These are phyloP conservation scores for Papiliotrema laurentii DNA, from an alignment of 1,284 basidiomycete genomes.

Conservation along the genomic window DNA sequence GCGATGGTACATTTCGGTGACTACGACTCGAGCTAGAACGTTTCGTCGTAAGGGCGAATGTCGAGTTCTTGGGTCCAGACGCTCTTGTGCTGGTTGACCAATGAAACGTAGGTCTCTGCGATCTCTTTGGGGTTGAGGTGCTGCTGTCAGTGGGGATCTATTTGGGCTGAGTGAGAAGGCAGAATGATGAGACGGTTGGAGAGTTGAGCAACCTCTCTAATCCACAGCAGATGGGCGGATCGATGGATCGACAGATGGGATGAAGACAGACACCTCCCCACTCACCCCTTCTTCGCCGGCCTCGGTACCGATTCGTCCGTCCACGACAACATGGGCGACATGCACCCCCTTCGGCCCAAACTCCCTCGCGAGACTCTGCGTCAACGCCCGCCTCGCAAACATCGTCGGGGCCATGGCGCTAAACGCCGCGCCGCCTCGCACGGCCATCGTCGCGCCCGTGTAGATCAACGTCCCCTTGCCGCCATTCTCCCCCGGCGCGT, in stretches of 20 bases:
- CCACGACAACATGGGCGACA: slow-evolving; percentile 48
- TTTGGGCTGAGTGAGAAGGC: no score
- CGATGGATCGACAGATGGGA: neutral
- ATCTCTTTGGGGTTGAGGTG: slow-evolving; percentile 16
- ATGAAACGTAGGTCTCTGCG: slow-evolving; percentile 33
- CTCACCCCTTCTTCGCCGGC: slow-evolving; percentile 22
- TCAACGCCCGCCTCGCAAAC: slow-evolving; percentile 36
- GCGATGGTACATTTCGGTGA: no score
- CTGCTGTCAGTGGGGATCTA: no score
- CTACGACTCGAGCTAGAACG: neutral
- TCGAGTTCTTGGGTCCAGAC: slow-evolving; percentile 47
- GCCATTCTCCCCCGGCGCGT: slow-evolving; percentile 7
- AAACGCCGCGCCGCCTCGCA: slow-evolving; percentile 32
- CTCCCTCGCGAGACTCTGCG: slow-evolving; percentile 46
- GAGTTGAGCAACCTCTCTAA: no score
- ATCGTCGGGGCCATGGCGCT: slow-evolving; percentile 31
- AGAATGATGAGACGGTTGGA: no score
- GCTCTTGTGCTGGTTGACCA: slow-evolving; percentile 40
- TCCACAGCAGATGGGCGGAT: neutral
- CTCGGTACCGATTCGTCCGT: slow-evolving; percentile 42
- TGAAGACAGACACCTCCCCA: no score
- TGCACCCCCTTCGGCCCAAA: slow-evolving; percentile 49
- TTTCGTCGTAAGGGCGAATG: slow-evolving; percentile 13
- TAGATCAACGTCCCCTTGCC: slow-evolving; percentile 38
- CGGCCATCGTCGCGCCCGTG: slow-evolving; percentile 43